Percentiles rank a stretch among this genome's conserved stretches.
phyloP scores from a whole-genome alignment of 1,284 basidiomycete species.

The Ceratobasidium sp. region DNA sequence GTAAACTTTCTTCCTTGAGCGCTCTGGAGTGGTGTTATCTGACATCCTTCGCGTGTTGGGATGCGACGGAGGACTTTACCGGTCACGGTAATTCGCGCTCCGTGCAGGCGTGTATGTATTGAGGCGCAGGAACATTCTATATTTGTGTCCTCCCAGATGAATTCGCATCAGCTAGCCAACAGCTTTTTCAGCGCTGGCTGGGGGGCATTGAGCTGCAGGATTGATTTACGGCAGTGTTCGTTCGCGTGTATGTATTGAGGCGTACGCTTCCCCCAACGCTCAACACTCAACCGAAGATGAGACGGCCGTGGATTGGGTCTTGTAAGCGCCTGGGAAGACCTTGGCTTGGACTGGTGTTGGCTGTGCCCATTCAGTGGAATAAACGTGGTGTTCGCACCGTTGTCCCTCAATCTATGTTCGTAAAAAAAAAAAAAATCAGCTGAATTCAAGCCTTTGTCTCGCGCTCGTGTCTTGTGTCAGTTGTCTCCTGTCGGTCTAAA shows the following conservation, averaged over 20 bases:
- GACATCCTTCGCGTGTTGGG: too few relatives aligned
- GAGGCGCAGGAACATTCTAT: neutral
- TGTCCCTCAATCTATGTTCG: neutral
- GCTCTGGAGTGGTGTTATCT: too few relatives aligned
- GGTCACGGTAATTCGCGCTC: too few relatives aligned
- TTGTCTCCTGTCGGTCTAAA: too few relatives aligned
- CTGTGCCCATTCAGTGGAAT: constrained; percentile 12
- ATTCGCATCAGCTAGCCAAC: neutral
- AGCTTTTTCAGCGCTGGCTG: neutral
- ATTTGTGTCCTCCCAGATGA: neutral
- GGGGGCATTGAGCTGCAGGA: too few relatives aligned
- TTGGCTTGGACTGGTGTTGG: neutral
- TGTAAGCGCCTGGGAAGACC: neutral
- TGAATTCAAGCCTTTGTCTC: neutral
- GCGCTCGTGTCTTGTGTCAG: too few relatives aligned
- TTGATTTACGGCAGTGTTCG: neutral
- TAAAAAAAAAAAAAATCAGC: neutral
- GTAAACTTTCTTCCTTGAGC: too few relatives aligned
- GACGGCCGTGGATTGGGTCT: constrained; percentile 14
- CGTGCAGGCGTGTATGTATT: neutral
- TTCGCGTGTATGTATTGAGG: neutral
- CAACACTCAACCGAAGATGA: neutral
- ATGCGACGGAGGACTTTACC: too few relatives aligned
- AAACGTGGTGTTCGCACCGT: neutral
- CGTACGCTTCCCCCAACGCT: neutral